These are phyloP conservation scores for Polyporus arcularius DNA, from an alignment of 768 basidiomycete species.

Conservation along the genomic window DNA sequence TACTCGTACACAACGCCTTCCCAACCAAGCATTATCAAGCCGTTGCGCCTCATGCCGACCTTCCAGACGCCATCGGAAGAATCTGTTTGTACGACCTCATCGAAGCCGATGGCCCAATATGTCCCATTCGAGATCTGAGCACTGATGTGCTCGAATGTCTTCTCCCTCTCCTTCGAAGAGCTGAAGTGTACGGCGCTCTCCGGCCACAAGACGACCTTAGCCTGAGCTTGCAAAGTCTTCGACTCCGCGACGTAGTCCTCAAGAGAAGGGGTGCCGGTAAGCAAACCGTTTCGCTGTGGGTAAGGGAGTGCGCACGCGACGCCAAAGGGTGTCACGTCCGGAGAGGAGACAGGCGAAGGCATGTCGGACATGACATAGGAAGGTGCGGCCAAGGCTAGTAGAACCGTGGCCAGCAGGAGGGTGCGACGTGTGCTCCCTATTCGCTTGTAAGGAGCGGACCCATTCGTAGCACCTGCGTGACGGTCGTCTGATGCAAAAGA, in stretches of 20 bases:
- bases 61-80: conserved; percentile 35
- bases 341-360: conserved; percentile 41
- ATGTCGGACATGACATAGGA: conserved; percentile 47
- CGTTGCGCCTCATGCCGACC: conserved; percentile 53
- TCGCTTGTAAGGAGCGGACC: conserved; percentile 8
- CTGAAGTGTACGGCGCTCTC: conserved; percentile 75
- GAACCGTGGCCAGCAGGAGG: conserved; percentile 39
- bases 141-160: conserved; percentile 49
- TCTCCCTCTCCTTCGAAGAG: conserved; percentile 46
- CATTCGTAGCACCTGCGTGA: conserved; percentile 5
- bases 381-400: conserved; percentile 54
- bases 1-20: conserved; percentile 51
- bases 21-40: conserved; percentile 59
- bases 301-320: conserved; percentile 72
- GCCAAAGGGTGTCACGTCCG: conserved; percentile 51
- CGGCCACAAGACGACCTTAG: conserved; percentile 75
- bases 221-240: conserved; percentile 39
- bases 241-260: conserved; percentile 66
- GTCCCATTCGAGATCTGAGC: conserved; percentile 34
- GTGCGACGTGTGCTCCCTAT: conserved; percentile 23
- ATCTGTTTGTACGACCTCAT: conserved; percentile 51
- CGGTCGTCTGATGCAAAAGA: conserved; percentile 16
- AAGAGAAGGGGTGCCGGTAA: conserved; percentile 39
- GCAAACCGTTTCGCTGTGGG: conserved; percentile 41
- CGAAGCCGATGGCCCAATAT: conserved; percentile 71